Conservation (phyloP, 2,329 filamentous ascomycete genomes). For the Fusarium graminum region DNA sequence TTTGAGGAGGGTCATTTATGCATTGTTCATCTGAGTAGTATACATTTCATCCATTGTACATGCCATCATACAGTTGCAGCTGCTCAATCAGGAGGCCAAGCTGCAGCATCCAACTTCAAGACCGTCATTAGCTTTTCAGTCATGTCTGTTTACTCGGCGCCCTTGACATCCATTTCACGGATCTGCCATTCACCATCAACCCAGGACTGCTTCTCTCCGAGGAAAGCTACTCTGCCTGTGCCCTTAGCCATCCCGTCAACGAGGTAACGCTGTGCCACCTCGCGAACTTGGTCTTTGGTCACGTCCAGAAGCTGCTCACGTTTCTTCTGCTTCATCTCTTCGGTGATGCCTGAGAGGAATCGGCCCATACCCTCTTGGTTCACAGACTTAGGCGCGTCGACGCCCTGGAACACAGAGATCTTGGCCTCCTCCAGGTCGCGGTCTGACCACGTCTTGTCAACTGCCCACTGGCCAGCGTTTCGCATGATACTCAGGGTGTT, state of each 20-base stretch:
- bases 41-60: slow-evolving; percentile 48
- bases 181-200: slow-evolving; percentile 80
- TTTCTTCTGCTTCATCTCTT: slow-evolving; percentile 89
- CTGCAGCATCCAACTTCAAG: slow-evolving; percentile 28
- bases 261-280: slow-evolving; percentile 85
- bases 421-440: slow-evolving; percentile 96
- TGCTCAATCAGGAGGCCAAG: slow-evolving; percentile 25
- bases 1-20: slow-evolving; percentile 49
- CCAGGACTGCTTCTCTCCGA: slow-evolving; percentile 88
- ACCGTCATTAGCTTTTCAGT: slow-evolving; percentile 23
- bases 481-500: slow-evolving; percentile 90
- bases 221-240: slow-evolving; percentile 75
- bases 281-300: slow-evolving; percentile 80
- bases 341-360: slow-evolving; percentile 86
- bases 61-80: slow-evolving; percentile 32
- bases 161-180: slow-evolving; percentile 77
- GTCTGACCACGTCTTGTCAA: slow-evolving; percentile 82
- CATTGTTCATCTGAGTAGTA: slow-evolving; percentile 44
- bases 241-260: slow-evolving; percentile 73
- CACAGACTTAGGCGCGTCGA: slow-evolving; percentile 90
- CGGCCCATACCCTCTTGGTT: slow-evolving; percentile 87
- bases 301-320: slow-evolving; percentile 90
- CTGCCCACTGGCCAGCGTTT: slow-evolving; percentile 84
- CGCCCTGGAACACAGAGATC: slow-evolving; percentile 89
- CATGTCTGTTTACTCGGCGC: slow-evolving; percentile 49